Conservation (phyloP, 2,329 filamentous ascomycete genomes). For the Paraconiothyrium sp. region DNA sequence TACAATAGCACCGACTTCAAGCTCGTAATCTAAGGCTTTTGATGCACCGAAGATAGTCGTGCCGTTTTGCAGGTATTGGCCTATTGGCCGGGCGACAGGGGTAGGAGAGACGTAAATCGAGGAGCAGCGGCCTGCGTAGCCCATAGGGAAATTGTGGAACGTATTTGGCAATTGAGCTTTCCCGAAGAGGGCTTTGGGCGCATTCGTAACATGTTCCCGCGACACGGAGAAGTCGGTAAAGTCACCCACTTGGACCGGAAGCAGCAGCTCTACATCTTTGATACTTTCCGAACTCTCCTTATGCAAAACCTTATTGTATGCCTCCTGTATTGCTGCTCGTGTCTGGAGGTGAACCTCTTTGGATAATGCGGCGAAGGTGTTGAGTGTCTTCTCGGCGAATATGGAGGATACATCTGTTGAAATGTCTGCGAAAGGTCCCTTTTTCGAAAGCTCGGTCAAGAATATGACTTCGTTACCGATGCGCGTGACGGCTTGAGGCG, state of each 20-base stretch:
- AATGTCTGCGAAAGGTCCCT: constrained; percentile 40
- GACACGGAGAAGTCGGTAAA: constrained; percentile 69
- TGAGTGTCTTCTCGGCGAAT: constrained; percentile 53
- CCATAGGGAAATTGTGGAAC: constrained; percentile 54
- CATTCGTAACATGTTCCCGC: constrained; percentile 63
- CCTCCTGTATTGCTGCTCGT: constrained; percentile 52
- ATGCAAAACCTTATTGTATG: constrained; percentile 37
- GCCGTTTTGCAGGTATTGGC: constrained; percentile 39
- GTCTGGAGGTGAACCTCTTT: constrained; percentile 51
- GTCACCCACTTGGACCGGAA: constrained; percentile 65
- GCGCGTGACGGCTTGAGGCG: constrained; percentile 61
- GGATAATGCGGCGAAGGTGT: constrained; percentile 60
- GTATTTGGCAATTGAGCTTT: constrained; percentile 33
- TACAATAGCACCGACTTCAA: constrained; percentile 60
- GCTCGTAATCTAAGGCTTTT: constrained; percentile 58
- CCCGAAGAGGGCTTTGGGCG: constrained; percentile 47
- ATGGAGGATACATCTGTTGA: constrained; percentile 29
- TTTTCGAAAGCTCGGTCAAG: constrained; percentile 55
- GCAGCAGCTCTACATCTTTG: constrained; percentile 57
- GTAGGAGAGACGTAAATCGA: constrained; percentile 62
- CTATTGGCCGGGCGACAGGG: constrained; percentile 38
- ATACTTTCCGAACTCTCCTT: constrained; percentile 41
- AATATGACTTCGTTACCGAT: constrained; percentile 63
- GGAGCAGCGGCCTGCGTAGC: constrained; percentile 65
- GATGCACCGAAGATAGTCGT: constrained; percentile 52